Evolutionary conservation across 768 basidiomycete species (phyloP).

Genomic region (Lactifluus piperatus): DNA sequence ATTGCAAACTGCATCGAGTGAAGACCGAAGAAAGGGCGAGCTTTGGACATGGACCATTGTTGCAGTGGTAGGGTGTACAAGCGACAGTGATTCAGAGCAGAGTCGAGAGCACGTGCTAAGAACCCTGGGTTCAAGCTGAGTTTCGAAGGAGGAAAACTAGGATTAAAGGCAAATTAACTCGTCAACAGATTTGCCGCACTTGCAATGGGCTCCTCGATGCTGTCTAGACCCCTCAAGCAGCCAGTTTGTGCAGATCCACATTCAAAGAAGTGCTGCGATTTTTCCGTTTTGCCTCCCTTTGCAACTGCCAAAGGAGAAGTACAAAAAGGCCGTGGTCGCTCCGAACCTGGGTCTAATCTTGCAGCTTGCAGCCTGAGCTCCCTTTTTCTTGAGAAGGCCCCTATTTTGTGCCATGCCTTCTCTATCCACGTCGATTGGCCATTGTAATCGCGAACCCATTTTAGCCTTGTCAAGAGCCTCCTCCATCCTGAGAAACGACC

Average conservation of each 20-base stretch:
- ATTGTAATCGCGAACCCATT: not conserved
- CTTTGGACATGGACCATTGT: not conserved
- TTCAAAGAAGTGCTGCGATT: conserved; percentile 9
- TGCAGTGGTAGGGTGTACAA: not conserved
- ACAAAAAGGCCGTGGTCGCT: conserved; percentile 9
- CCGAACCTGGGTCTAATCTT: not conserved
- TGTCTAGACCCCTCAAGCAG: not conserved
- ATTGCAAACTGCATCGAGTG: not conserved
- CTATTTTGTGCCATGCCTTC: not conserved
- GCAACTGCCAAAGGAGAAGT: not conserved
- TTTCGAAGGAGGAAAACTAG: not conserved
- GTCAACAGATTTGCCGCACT: not conserved
- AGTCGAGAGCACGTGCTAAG: not conserved
- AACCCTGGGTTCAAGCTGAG: too few species aligned
- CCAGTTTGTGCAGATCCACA: not conserved
- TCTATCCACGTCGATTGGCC: not conserved
- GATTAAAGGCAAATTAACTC: not conserved
- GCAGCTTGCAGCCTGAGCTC: not conserved
- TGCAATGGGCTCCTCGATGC: conserved; percentile 2
- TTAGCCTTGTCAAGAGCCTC: not conserved
- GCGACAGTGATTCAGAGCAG: not conserved
- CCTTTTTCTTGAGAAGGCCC: not conserved
- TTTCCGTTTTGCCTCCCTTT: conserved; percentile 5
- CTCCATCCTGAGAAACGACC: conserved; percentile 6
- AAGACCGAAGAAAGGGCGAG: not conserved